Evolutionary conservation across 306 rosid species (phyloP).

Genomic region (Luffa acutangula): DNA sequence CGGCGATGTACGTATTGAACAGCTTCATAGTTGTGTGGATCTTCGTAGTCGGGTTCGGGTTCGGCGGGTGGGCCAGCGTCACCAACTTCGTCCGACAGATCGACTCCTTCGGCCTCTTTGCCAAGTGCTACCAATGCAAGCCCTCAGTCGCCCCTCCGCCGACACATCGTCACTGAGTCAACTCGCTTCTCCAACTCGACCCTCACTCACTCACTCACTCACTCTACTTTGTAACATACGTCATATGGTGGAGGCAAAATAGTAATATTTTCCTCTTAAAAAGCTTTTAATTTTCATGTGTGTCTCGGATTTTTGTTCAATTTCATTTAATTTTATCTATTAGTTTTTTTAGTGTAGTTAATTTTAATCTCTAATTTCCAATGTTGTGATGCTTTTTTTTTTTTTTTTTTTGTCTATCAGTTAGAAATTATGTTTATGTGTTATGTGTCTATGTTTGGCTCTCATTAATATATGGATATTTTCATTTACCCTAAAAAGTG

Average conservation of each 20-base stretch:
- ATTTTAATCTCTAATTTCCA: not conserved
- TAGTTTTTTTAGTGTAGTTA: constrained; percentile 34
- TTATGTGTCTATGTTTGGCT: not conserved
- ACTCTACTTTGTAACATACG: constrained; percentile 43
- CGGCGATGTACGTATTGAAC: constrained; percentile 64
- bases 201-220: not conserved
- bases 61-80: constrained; percentile 98
- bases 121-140: constrained; percentile 96
- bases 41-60: constrained; percentile 79
- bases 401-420: not conserved
- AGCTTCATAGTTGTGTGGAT: constrained; percentile 71
- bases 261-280: constrained; percentile 32
- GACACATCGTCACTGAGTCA: constrained; percentile 29
- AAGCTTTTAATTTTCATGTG: constrained; percentile 18
- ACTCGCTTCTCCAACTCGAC: not conserved
- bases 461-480: not conserved
- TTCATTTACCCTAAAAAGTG: not conserved
- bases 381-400: constrained; percentile 23
- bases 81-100: constrained; percentile 71
- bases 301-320: constrained; percentile 20
- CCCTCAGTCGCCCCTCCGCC: constrained; percentile 25
- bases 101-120: constrained; percentile 82
- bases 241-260: constrained; percentile 25
- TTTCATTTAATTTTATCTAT: constrained; percentile 14
- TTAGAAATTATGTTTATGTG: not conserved